phyloP scores from a whole-genome alignment of 1,284 basidiomycete genomes.

The Porphyrellus sp. region DNA sequence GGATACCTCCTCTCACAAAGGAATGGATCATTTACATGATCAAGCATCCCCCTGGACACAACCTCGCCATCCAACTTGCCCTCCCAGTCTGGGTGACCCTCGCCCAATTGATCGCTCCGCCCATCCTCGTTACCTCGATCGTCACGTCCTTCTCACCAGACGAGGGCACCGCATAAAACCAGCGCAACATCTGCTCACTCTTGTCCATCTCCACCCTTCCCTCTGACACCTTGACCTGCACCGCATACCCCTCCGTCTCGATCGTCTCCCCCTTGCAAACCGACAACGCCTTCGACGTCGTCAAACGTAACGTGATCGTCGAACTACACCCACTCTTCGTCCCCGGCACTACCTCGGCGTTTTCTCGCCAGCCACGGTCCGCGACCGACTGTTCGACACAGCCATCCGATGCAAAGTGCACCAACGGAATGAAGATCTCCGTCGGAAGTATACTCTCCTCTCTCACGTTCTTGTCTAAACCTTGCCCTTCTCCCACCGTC shows the following conservation, averaged over 20 bases:
- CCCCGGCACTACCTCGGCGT: background rate
- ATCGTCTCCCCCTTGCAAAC: conserved; percentile 12
- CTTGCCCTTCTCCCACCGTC: conserved; percentile 9
- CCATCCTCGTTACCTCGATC: conserved; percentile 62
- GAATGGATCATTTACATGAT: conserved; percentile 25
- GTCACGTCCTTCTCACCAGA: conserved; percentile 52
- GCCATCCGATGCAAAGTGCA: conserved; percentile 74
- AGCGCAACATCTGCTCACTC: conserved; percentile 70
- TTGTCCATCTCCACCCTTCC: conserved; percentile 61
- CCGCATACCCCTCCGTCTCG: conserved; percentile 32
- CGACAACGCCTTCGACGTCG: background rate
- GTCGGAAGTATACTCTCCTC: conserved; percentile 51
- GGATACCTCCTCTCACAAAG: conserved; percentile 7
- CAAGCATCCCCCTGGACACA: conserved; percentile 20
- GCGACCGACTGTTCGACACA: conserved; percentile 30
- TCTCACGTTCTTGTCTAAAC: conserved; percentile 9
- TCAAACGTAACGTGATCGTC: conserved; percentile 21
- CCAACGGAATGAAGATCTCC: conserved; percentile 84
- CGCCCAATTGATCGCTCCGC: conserved; percentile 54
- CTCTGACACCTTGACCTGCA: conserved; percentile 56
- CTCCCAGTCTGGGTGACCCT: background rate
- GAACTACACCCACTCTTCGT: conserved; percentile 17
- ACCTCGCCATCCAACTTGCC: conserved; percentile 11
- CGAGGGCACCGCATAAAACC: conserved; percentile 79
- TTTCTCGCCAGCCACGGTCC: background rate